A percentile compares a stretch with the other conserved stretches of the same genome.
phyloP scores from a whole-genome alignment of 2,329 filamentous ascomycete genomes.

The Leptographium lundbergii region DNA sequence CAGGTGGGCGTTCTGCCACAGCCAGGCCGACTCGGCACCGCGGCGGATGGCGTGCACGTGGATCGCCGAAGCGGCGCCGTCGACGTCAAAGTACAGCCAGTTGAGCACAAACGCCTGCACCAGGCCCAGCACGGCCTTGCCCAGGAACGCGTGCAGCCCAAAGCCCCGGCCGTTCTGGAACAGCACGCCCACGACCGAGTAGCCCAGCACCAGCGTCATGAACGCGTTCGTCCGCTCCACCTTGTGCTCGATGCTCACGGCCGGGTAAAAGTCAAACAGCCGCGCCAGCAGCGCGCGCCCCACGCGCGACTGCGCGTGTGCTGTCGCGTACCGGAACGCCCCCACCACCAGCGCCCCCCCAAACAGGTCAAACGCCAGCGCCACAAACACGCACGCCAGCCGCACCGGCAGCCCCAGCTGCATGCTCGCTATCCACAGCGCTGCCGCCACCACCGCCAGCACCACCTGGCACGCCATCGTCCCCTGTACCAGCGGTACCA shows the following conservation, averaged over 20 bases:
- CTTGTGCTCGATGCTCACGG: conserved; percentile 53
- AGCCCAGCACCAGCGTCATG: conserved; percentile 51
- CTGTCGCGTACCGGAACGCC: conserved; percentile 19
- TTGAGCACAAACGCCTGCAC: conserved; percentile 47
- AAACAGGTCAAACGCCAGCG: conserved; percentile 40
- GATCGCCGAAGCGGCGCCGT: conserved; percentile 40
- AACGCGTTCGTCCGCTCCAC: conserved; percentile 53
- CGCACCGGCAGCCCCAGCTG: conserved; percentile 41
- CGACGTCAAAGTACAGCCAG: conserved; percentile 53
- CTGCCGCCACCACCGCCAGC: conserved; percentile 31
- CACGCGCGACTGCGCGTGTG: conserved; percentile 12
- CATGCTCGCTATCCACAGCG: conserved; percentile 48
- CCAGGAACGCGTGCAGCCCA: conserved; percentile 46
- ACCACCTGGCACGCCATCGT: conserved; percentile 38
- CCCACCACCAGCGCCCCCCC: conserved; percentile 30
- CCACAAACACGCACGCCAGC: conserved; percentile 42
- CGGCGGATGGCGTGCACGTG: conserved; percentile 49
- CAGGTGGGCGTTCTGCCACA: conserved; percentile 45
- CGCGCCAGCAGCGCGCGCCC: conserved; percentile 16
- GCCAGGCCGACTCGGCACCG: conserved; percentile 21
- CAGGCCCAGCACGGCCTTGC: conserved; percentile 47
- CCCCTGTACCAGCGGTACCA: conserved; percentile 44
- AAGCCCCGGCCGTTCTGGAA: conserved; percentile 40
- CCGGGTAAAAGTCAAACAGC: conserved; percentile 46
- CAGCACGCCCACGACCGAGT: conserved; percentile 47